phyloP scores from a whole-genome alignment of 179 eudicot species.

The Gypsophila paniculata region DNA sequence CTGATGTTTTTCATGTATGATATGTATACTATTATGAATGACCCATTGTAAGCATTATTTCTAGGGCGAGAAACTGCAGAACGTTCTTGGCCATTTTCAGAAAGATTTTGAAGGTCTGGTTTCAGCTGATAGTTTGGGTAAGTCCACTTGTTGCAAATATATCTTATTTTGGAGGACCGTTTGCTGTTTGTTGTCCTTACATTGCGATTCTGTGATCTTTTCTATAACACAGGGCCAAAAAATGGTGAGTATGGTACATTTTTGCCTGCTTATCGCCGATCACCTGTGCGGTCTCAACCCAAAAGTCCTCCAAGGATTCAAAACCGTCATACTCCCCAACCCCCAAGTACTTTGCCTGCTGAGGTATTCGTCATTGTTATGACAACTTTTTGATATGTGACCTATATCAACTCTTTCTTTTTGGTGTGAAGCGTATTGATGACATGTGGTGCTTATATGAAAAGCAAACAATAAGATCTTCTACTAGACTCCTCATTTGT shows the following conservation, averaged over 20 bases:
- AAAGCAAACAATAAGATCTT: not conserved
- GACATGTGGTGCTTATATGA: not conserved
- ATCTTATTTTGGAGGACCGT: slow-evolving; percentile 17
- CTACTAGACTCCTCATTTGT: slow-evolving; percentile 9
- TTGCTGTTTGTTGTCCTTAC: slow-evolving; percentile 21
- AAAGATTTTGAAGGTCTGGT: slow-evolving; percentile 97
- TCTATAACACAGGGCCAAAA: slow-evolving; percentile 66
- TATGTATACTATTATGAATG: slow-evolving; percentile 11
- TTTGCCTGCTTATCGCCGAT: slow-evolving; percentile 72
- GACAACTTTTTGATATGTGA: not conserved
- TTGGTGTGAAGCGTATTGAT: not conserved
- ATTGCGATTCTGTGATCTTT: slow-evolving; percentile 29
- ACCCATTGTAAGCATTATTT: slow-evolving; percentile 22
- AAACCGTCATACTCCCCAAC: slow-evolving; percentile 34
- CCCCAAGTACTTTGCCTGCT: slow-evolving; percentile 42
- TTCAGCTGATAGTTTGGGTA: slow-evolving; percentile 95
- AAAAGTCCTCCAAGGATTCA: slow-evolving; percentile 60
- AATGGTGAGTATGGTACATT: slow-evolving; percentile 94
- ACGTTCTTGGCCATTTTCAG: slow-evolving; percentile 87
- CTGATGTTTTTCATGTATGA: not conserved
- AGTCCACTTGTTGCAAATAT: slow-evolving; percentile 30
- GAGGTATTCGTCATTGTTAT: slow-evolving; percentile 52
- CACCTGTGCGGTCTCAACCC: slow-evolving; percentile 62
- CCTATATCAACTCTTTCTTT: not conserved
- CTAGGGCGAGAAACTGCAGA: slow-evolving; percentile 88